Evolutionary conservation across 108 stramenopile species (phyloP).

Genomic region (Mayamaea pseudoterrestris): DNA sequence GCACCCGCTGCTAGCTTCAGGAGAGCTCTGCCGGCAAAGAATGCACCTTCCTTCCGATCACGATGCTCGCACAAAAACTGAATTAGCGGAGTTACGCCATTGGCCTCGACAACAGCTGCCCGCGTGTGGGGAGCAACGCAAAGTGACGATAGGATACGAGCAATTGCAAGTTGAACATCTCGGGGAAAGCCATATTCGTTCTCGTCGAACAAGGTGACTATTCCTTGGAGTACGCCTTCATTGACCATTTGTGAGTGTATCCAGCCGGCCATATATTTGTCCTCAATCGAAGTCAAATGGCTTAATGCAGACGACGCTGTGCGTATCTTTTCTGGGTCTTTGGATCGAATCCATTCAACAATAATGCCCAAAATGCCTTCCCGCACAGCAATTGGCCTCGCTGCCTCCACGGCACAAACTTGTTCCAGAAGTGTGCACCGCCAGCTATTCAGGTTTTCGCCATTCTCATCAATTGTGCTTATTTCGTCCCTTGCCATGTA

Average conservation of each 20-base stretch:
- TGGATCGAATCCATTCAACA: conserved; percentile 41
- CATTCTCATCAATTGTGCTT: no score
- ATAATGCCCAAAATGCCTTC: conserved; percentile 41
- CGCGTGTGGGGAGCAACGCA: conserved; percentile 50
- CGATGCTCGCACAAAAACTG: conserved; percentile 27
- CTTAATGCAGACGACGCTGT: conserved; percentile 36
- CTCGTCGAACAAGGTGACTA: conserved; percentile 30
- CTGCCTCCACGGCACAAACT: conserved; percentile 37
- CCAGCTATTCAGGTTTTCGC: conserved; percentile 5
- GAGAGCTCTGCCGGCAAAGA: conserved; percentile 38
- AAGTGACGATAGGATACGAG: conserved; percentile 40
- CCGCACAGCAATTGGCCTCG: conserved; percentile 40
- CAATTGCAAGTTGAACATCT: conserved; percentile 34
- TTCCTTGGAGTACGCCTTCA: conserved; percentile 34
- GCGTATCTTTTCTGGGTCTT: conserved; percentile 19
- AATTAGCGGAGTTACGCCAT: conserved; percentile 34
- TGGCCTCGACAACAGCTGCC: conserved; percentile 41
- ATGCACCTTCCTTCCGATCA: conserved; percentile 18
- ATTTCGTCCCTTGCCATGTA: conserved; percentile 18
- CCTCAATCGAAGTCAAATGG: conserved; percentile 32
- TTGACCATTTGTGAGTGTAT: conserved; percentile 63
- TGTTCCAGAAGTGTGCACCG: conserved; percentile 34
- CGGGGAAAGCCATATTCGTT: no score
- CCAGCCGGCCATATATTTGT: conserved; percentile 61
- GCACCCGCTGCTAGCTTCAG: conserved; percentile 41